Evolutionary conservation across 768 basidiomycete species (phyloP), one percentile per base, ranked within the genome.

Genomic region (Thelephora aurantiotincta): DNA sequence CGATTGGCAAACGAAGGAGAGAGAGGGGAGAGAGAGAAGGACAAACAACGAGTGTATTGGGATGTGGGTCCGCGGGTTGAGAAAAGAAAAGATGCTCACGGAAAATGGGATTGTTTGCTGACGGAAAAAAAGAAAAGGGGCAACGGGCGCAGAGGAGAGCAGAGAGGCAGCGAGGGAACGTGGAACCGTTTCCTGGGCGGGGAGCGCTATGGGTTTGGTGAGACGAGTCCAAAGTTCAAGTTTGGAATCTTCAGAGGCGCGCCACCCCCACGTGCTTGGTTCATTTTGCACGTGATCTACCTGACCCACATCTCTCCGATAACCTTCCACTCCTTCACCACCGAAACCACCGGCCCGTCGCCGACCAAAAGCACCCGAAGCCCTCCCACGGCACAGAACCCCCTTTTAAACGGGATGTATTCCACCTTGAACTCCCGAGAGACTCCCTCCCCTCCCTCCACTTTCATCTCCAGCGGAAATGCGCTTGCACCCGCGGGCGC

Each of bases 241-340:
- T 41, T 36, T 41, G 38, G 14, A 16, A 41, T 9, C 26, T 30
- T 30, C 26, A 14, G 9, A 6, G 14, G 22, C 38, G 16, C 38
- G 38, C 38, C 18, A 9, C 14, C 38, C 7, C 22, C 38, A 41
- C 38, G 38, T 41, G 38, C 38, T 41, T 58, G 38, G 38, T 41
- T 41, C 38, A 14, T 41, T 41, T 41, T 41, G 18, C 57, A 58
- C 53, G 38, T 41, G 53, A 55, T 58, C 55, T 56, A 59, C 51
- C 53, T 30, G 26, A 86, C 75, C 82, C 80, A 84, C 30, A 84
- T 60, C 60, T 89, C 87, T 9, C 71, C 76, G 38, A 89, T 63
- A 6, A 80, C 68, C 51, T 79, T 80, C 69, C 82, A 79, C 62
- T 86, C 83, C 55, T 75, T 80, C 57, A 88, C 59, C 26, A 65